A percentile compares a stretch with the other conserved stretches of the same genome.
These are phyloP conservation scores for Phytopythium kandeliae DNA, from an alignment of 352 stramenopile genomes.

Conservation along the genomic window DNA sequence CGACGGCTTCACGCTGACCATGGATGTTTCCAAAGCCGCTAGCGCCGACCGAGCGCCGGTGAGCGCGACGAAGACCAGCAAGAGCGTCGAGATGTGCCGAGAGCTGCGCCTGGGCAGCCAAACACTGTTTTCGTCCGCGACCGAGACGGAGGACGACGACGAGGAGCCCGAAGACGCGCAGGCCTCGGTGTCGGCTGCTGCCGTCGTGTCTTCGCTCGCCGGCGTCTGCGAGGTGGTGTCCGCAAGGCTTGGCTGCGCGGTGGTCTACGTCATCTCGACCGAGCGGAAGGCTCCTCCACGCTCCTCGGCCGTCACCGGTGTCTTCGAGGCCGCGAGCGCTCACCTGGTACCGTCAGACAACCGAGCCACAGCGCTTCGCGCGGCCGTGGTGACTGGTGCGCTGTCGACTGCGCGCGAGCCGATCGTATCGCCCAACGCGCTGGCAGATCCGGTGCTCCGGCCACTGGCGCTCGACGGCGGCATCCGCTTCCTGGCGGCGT, in stretches of 20 bases:
- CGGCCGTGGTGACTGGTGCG: slow-evolving; percentile 4
- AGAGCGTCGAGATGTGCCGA: slow-evolving; percentile 3
- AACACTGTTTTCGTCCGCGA: slow-evolving; percentile 1
- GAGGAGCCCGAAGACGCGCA: slow-evolving; percentile 13
- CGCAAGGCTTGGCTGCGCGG: slow-evolving; percentile 30
- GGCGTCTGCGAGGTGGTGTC: slow-evolving; percentile 54
- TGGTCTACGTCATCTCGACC: slow-evolving; percentile 40
- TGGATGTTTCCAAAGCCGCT: background rate
- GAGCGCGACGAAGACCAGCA: background rate
- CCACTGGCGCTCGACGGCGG: slow-evolving; percentile 26
- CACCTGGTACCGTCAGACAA: slow-evolving; percentile 8
- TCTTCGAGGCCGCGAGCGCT: slow-evolving; percentile 14
- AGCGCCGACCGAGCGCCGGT: no score
- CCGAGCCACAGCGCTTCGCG: slow-evolving; percentile 12
- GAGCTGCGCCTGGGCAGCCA: background rate
- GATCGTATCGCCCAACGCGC: slow-evolving; percentile 38
- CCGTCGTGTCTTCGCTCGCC: slow-evolving; percentile 23
- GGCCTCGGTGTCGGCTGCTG: background rate
- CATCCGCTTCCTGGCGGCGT: slow-evolving; percentile 49
- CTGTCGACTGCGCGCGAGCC: slow-evolving; percentile 22
- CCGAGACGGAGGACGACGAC: slow-evolving; percentile 17
- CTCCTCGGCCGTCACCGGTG: slow-evolving; percentile 35
- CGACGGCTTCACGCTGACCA: background rate
- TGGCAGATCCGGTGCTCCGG: slow-evolving; percentile 25
- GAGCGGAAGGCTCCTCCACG: slow-evolving; percentile 5